Percentiles rank a stretch among this genome's conserved stretches.
phyloP scores from a whole-genome alignment of 306 rosid genomes.

The Macrotyloma uniflorum region DNA sequence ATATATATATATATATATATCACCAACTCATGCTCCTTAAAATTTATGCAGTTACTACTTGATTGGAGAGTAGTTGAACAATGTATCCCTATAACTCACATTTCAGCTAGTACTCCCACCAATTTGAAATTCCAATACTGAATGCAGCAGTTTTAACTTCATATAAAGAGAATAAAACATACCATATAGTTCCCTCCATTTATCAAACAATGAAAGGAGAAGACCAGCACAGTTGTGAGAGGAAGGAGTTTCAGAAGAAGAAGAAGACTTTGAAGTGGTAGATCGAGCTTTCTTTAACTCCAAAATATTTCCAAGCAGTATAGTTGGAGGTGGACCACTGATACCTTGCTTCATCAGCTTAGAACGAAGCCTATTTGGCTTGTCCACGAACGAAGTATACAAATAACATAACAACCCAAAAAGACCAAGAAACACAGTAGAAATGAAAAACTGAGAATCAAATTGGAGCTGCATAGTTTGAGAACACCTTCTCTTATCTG shows the following conservation, averaged over 20 bases:
- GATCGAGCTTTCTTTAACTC: conserved; percentile 42
- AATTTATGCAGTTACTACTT: neutral
- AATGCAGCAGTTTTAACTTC: neutral
- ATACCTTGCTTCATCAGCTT: conserved; percentile 53
- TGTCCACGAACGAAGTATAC: conserved; percentile 24
- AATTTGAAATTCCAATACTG: neutral
- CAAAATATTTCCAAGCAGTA: conserved; percentile 48
- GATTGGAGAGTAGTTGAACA: neutral
- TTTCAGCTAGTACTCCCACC: neutral
- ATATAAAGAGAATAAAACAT: neutral
- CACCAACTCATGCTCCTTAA: too few relatives aligned
- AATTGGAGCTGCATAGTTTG: conserved; percentile 26
- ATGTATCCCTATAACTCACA: neutral
- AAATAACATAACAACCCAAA: conserved; percentile 24
- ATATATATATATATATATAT: too few relatives aligned
- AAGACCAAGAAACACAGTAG: conserved; percentile 24
- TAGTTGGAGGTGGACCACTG: conserved; percentile 49
- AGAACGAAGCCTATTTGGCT: conserved; percentile 44
- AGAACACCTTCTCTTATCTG: neutral
- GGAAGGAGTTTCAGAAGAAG: neutral
- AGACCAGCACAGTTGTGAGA: conserved; percentile 40
- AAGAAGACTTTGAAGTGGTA: neutral
- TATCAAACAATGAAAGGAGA: conserved; percentile 44
- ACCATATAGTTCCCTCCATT: conserved; percentile 51
- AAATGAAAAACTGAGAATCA: conserved; percentile 19